Conservation (phyloP, 495 filamentous ascomycete species). For the Sphaerosporella brunnea region DNA sequence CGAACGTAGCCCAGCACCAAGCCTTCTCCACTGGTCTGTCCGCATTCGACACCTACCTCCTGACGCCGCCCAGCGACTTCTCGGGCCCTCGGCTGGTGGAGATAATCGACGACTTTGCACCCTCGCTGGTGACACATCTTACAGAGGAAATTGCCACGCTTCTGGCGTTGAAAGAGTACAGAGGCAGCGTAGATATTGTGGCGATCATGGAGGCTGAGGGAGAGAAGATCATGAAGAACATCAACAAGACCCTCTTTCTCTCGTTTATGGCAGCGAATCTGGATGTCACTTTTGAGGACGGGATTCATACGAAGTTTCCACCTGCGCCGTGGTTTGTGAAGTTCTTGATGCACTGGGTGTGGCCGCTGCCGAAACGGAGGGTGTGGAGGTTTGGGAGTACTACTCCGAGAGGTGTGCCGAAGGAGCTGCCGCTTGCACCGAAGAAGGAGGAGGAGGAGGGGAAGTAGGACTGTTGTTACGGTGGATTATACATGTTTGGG, state of each 20-base stretch:
- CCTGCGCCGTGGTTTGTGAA: conserved; percentile 25
- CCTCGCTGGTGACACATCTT: conserved; percentile 28
- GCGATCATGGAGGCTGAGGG: conserved; percentile 14
- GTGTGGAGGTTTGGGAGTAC: conserved; percentile 32
- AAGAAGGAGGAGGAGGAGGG: not conserved
- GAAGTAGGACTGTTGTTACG: too few species aligned
- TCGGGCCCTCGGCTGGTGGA: conserved; percentile 26
- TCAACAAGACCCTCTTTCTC: conserved; percentile 15
- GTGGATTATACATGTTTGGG: too few species aligned
- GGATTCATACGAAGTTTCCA: conserved; percentile 27
- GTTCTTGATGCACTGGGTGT: conserved; percentile 16
- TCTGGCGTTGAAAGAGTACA: conserved; percentile 18
- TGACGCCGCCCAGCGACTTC: conserved; percentile 18
- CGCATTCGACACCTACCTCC: conserved; percentile 27
- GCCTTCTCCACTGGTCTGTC: conserved; percentile 29
- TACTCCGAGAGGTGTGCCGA: conserved; percentile 25
- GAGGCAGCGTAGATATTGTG: conserved; percentile 24
- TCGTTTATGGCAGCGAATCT: conserved; percentile 28
- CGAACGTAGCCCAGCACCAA: conserved; percentile 33
- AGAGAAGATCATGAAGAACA: conserved; percentile 20
- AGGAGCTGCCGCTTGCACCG: conserved; percentile 25
- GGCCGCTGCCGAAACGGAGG: conserved; percentile 24
- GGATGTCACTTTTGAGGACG: conserved; percentile 30
- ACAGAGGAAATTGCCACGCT: conserved; percentile 31
- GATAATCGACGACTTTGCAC: conserved; percentile 32